These are phyloP conservation scores for Carex parvula DNA, from an alignment of 176 grass and related monocot species.

Conservation along the genomic window DNA sequence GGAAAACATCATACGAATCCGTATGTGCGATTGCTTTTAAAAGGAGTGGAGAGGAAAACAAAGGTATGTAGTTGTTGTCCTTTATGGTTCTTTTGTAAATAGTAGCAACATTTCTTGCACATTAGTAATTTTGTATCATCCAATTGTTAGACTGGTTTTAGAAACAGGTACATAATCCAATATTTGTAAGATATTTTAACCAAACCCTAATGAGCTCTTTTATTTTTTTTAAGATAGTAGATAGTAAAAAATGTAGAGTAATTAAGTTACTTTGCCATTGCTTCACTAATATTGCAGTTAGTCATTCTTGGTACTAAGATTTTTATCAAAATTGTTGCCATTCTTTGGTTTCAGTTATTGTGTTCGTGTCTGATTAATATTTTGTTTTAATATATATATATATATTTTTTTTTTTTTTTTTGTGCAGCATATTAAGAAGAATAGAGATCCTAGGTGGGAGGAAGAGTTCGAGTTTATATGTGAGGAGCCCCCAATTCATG, in stretches of 20 bases:
- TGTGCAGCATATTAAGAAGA: constrained; percentile 75
- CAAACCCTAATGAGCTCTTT: not conserved
- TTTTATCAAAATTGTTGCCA: not conserved
- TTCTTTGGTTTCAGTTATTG: no score
- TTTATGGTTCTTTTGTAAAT: not conserved
- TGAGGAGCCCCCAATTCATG: constrained; percentile 57
- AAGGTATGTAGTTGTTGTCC: constrained; percentile 43
- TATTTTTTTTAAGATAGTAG: not conserved
- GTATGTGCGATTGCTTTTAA: constrained; percentile 59
- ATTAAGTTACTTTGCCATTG: not conserved
- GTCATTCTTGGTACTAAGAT: not conserved
- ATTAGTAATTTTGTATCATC: not conserved
- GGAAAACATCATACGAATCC: constrained; percentile 90
- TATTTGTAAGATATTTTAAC: not conserved
- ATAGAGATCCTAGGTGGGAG: constrained; percentile 73
- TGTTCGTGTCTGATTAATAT: constrained; percentile 3
- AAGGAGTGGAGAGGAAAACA: constrained; percentile 68
- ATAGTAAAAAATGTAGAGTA: not conserved
- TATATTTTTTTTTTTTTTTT: constrained; percentile 11
- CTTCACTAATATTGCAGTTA: not conserved
- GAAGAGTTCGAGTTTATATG: constrained; percentile 75
- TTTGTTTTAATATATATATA: not conserved
- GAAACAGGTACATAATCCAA: not conserved
- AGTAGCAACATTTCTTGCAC: not conserved
- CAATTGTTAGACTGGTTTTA: not conserved